Base-by-base conservation (phyloP, 768 basidiomycete species). In the Rhodocollybia butyracea region DNA sequence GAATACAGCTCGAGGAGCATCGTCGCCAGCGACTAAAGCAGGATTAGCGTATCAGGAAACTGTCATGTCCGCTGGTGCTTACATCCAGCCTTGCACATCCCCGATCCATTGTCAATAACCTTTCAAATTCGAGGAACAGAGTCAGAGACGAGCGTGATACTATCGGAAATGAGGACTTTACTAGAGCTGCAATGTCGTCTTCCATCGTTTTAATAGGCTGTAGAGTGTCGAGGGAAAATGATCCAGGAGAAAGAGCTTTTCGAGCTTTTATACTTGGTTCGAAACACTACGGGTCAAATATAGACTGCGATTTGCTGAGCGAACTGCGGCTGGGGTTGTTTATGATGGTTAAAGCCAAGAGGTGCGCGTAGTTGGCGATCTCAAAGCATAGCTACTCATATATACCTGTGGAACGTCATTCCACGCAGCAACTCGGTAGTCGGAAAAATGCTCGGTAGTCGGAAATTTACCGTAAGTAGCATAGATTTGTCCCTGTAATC, bases 31-130 rank as follows among this genome's bases (percentile, higher is more conserved):
- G 73, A 86, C 85, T 88, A 63, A 56, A 61, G 40, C 54, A 46
- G 60, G 66, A 61, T 45, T 40, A 29, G 31, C 22, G 24, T 51
- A 12, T 17, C 1, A 41, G 22, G 17, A 19, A 22, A 30, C 26
- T 12, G 56, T 34, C 21, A 36, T 15, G 31, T 36, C 47, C 59
- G 46, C 58, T 50, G 51, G 55, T 48, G 87, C 89, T 65, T 72
- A 92, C 91, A 94, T 76, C 97, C 96, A 84, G 96, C 96, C 80
- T 98, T 98, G 89, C 95, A 98, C 95, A 98, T 98, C 76, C 95
- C 96, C 69, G 95, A 98, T 69, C 92, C 93, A 73, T 91, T 91
- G 75, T 93, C 89, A 70, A 91, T 88, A 73, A 91, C 89, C 89
- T 89, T 46, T 22, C 27, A 61, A 12, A 48, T 39, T 0, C 38